These are phyloP conservation scores for Rubus idaeus DNA, from an alignment of 306 rosid genomes.

Conservation along the genomic window DNA sequence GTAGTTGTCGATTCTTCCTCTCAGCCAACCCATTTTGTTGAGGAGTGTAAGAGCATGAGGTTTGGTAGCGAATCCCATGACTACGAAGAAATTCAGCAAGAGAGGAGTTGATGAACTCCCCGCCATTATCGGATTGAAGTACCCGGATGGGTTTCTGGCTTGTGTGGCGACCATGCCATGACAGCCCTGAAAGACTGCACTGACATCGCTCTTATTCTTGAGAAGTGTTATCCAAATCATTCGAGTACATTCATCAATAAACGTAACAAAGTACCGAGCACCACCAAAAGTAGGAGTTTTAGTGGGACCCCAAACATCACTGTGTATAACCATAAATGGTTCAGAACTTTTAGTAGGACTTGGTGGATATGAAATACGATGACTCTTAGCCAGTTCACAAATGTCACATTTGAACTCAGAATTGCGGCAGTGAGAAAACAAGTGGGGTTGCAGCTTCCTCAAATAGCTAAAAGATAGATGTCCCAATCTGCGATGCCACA, in stretches of 20 bases:
- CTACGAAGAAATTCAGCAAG: background rate
- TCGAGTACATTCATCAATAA: slow-evolving; percentile 1
- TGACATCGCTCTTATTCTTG: background rate
- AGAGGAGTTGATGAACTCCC: background rate
- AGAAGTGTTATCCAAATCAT: slow-evolving; percentile 17
- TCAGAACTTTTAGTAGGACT: background rate
- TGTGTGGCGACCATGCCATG: background rate
- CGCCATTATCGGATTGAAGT: slow-evolving; percentile 6
- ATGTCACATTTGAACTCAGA: background rate
- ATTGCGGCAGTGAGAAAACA: background rate
- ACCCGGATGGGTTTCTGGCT: background rate
- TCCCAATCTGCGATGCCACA: slow-evolving; percentile 1
- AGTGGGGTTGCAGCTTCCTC: slow-evolving; percentile 4
- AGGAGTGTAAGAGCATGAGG: background rate
- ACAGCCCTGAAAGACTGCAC: background rate
- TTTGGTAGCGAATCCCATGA: slow-evolving; percentile 3
- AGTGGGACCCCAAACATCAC: no score
- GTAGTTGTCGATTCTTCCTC: slow-evolving; percentile 9
- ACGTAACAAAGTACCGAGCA: background rate
- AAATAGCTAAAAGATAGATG: slow-evolving; percentile 19
- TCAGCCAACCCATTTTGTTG: background rate
- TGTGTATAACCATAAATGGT: background rate
- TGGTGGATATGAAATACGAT: background rate
- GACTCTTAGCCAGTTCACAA: background rate
- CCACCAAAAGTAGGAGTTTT: background rate